phyloP scores from a whole-genome alignment of 805 yeast species.

The Kuraishia molischiana region DNA sequence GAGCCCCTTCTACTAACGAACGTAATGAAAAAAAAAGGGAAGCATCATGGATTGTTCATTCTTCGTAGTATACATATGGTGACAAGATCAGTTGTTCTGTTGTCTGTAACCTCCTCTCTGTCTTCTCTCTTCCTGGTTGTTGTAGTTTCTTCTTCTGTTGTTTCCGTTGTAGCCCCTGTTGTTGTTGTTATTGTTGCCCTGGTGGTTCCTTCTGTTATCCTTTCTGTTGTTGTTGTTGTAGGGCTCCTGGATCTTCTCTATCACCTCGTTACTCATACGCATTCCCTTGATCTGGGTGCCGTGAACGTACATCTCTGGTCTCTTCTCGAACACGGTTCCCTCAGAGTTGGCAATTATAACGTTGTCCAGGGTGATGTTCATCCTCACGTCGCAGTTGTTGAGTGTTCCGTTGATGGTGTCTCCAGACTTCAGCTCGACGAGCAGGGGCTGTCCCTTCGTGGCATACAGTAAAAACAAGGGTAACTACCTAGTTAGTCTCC shows the following conservation, averaged over 20 bases:
- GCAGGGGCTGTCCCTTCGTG: conserved; percentile 79
- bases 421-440: conserved; percentile 87
- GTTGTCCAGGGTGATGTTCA: conserved; percentile 80
- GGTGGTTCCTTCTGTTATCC: conserved; percentile 14
- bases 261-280: conserved; percentile 66
- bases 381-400: conserved; percentile 86
- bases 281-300: conserved; percentile 78
- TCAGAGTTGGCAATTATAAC: conserved; percentile 58
- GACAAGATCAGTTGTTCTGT: no score
- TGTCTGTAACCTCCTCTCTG: conserved; percentile 11
- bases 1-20: conserved; percentile 50
- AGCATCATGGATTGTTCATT: no score
- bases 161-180: conserved; percentile 20
- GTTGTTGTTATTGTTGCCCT: conserved; percentile 8
- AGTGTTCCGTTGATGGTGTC: conserved; percentile 81
- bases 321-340: conserved; percentile 52
- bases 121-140: conserved; percentile 11
- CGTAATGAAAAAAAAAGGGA: not conserved
- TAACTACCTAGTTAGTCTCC: no score
- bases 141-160: conserved; percentile 17
- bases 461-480: conserved; percentile 88
- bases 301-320: conserved; percentile 71
- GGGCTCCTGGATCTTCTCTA: conserved; percentile 68
- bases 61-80: no score
- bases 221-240: conserved; percentile 29